These are phyloP conservation scores for Senecio squalidus DNA, from an alignment of 140 eudicot genomes.

Conservation along the genomic window DNA sequence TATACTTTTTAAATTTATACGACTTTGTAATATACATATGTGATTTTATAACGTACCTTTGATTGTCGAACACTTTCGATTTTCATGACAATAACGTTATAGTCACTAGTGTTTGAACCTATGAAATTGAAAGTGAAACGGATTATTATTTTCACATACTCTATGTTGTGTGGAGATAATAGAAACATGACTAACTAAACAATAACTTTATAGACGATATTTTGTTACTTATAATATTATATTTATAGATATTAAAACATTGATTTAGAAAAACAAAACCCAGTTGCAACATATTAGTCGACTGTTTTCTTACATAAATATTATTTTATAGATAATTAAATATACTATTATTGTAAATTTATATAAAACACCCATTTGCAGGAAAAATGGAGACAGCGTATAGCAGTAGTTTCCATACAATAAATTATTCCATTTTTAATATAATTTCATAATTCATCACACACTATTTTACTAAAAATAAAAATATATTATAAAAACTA, in stretches of 20 bases:
- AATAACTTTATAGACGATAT: no score
- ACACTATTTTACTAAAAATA: background rate
- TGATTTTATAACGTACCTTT: conserved; percentile 28
- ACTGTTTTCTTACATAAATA: background rate
- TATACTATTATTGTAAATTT: background rate
- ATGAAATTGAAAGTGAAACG: background rate
- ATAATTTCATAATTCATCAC: background rate
- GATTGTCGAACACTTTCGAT: conserved; percentile 30
- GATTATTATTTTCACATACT: background rate
- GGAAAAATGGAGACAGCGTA: conserved; percentile 67
- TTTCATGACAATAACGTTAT: conserved; percentile 30
- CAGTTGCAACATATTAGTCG: conserved; percentile 14
- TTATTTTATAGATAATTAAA: conserved; percentile 14
- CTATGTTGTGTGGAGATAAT: no score
- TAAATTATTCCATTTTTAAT: conserved; percentile 4
- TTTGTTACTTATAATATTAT: no score
- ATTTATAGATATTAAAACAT: no score
- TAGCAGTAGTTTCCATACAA: conserved; percentile 11
- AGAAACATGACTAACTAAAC: no score
- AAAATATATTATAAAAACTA: background rate
- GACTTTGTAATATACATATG: no score
- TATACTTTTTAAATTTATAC: no score
- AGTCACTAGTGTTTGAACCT: conserved; percentile 16
- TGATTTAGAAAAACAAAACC: background rate
- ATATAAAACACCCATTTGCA: conserved; percentile 47